Evolutionary conservation across 2,329 filamentous ascomycete species (phyloP).

Genomic region (Plenodomus biglobosus): DNA sequence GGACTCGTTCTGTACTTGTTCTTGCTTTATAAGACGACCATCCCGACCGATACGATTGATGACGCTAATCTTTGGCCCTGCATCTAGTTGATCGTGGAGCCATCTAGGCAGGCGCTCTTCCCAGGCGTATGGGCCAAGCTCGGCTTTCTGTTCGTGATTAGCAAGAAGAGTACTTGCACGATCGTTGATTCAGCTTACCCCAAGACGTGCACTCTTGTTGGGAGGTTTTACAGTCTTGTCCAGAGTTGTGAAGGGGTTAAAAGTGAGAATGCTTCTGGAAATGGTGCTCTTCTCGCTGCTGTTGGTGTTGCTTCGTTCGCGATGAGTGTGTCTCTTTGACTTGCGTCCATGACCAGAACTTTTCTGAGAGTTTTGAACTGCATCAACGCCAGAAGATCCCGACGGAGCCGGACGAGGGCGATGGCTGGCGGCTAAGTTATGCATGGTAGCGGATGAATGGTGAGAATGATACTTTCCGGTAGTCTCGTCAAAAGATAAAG

Average conservation of each 20-base stretch:
- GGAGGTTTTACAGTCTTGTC: constrained; percentile 35
- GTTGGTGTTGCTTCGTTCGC: constrained; percentile 28
- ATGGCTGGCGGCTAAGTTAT: constrained; percentile 16
- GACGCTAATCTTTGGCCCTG: constrained; percentile 44
- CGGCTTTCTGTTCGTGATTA: constrained; percentile 41
- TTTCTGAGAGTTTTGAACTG: neutral
- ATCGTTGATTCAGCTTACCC: constrained; percentile 27
- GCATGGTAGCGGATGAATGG: constrained; percentile 37
- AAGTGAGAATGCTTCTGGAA: constrained; percentile 38
- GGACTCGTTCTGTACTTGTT: constrained; percentile 50
- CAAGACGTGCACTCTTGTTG: constrained; percentile 35
- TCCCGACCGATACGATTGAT: constrained; percentile 48
- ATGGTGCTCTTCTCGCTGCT: constrained; percentile 42
- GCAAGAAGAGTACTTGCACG: neutral
- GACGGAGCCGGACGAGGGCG: constrained; percentile 10
- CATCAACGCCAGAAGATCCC: neutral
- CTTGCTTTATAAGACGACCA: constrained; percentile 46
- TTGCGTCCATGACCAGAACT: constrained; percentile 16
- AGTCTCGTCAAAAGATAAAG: constrained; percentile 43
- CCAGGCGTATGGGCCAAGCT: constrained; percentile 52
- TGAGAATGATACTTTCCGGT: constrained; percentile 39
- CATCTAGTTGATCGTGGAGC: constrained; percentile 46
- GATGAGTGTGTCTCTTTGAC: constrained; percentile 25
- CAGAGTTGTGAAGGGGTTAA: constrained; percentile 35
- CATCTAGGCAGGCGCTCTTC: constrained; percentile 50